Conservation (phyloP, 2,329 filamentous ascomycete species). For the Nemania diffusa region DNA sequence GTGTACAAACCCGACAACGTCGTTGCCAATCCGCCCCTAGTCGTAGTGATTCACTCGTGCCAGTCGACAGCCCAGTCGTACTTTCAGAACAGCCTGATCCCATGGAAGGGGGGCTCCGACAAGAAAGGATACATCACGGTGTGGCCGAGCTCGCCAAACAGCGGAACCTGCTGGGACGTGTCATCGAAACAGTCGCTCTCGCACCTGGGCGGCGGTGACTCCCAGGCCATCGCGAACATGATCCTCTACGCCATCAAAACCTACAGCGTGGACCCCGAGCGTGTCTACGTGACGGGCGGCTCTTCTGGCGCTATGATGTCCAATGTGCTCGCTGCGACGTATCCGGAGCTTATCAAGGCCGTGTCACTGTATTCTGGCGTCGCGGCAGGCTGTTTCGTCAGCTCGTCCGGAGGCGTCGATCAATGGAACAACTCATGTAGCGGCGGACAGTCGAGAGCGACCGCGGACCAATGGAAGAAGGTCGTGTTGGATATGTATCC, state of each 20-base stretch:
- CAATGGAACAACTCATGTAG: slow-evolving; percentile 65
- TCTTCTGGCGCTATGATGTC: slow-evolving; percentile 53
- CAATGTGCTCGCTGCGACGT: slow-evolving; percentile 56
- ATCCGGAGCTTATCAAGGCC: slow-evolving; percentile 55
- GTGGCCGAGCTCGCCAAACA: slow-evolving; percentile 62
- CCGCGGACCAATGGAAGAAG: slow-evolving; percentile 59
- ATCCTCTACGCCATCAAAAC: slow-evolving; percentile 48
- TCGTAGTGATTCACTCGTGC: slow-evolving; percentile 54
- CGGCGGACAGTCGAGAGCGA: slow-evolving; percentile 55
- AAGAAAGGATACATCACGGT: slow-evolving; percentile 56
- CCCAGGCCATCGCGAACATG: slow-evolving; percentile 54
- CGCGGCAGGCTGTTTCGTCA: slow-evolving; percentile 55
- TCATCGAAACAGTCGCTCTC: slow-evolving; percentile 55
- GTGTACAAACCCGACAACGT: slow-evolving; percentile 53
- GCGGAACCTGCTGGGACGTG: slow-evolving; percentile 67
- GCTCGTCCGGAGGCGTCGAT: slow-evolving; percentile 53
- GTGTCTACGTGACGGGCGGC: slow-evolving; percentile 52
- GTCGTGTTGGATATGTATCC: slow-evolving; percentile 60
- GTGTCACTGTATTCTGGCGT: slow-evolving; percentile 55
- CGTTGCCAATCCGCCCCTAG: slow-evolving; percentile 49
- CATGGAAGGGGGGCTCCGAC: slow-evolving; percentile 51
- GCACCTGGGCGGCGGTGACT: slow-evolving; percentile 51
- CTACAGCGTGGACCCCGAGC: slow-evolving; percentile 46
- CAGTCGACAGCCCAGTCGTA: slow-evolving; percentile 52
- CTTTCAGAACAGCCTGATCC: slow-evolving; percentile 51